Evolutionary conservation across 2,329 filamentous ascomycete genomes (phyloP), one percentile per base, ranked within the genome.

Genomic region (Aspergillus sp.): DNA sequence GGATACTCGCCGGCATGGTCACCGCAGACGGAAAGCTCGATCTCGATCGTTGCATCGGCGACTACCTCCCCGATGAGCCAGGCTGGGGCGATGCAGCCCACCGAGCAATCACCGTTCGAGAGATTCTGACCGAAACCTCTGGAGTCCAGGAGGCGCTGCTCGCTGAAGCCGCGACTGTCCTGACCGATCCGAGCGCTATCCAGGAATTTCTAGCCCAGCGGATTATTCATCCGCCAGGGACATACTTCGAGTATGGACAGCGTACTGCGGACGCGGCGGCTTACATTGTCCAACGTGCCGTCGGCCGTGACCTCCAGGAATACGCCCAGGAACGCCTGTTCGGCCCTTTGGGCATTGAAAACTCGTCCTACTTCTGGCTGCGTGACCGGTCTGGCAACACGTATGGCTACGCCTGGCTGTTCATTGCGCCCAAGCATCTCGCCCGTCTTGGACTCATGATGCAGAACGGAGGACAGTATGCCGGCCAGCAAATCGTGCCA

Each of bases 81-180:
- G 49, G 49, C 24, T 51, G 49, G 49, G 49, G 49, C 14, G 49
- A 51, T 17, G 41, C 45, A 22, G 49, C 49, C 32, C 49, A 51
- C 16, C 49, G 49, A 10, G 38, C 36, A 16, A 51, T 51, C 41
- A 51, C 49, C 22, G 41, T 51, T 9, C 1, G 19, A 45, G 8
- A 51, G 26, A 24, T 51, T 17, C 42, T 51, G 3, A 22, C 49
- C 13, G 40, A 51, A 17, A 51, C 40, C 41, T 36, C 49, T 7
- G 49, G 49, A 19, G 16, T 26, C 32, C 30, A 45, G 19, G 49
- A 51, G 32, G 49, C 49, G 8, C 22, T 45, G 7, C 22, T 51
- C 26, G 24, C 49, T 32, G 49, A 51, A 19, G 42, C 42, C 14
- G 49, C 41, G 5, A 51, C 49, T 3, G 42, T 38, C 17, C 24